Conservation (phyloP, 1,139 yeast genomes). For the Entelexis sorbosivorans region DNA sequence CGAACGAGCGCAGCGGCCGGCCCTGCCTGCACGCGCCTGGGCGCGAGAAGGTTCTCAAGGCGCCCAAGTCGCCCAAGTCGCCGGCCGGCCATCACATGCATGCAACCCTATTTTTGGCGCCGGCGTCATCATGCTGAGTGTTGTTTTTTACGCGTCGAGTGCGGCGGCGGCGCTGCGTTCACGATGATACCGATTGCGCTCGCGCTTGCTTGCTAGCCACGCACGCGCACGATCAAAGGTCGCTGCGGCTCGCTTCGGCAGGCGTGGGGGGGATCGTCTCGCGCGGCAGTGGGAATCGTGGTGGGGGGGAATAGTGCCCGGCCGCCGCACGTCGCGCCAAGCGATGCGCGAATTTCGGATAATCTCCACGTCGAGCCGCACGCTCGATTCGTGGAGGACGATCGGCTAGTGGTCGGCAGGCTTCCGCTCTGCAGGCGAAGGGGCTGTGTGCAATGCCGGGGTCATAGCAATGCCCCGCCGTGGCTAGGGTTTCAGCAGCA, state of each 20-base stretch:
- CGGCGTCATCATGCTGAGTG: neutral
- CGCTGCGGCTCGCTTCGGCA: neutral
- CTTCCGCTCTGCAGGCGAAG: neutral
- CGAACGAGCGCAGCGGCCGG: no score
- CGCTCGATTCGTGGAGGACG: neutral
- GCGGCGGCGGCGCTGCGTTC: constrained; percentile 1
- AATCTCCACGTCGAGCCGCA: neutral
- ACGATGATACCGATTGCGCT: neutral
- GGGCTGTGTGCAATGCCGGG: neutral
- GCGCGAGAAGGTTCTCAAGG: no score
- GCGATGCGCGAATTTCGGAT: neutral
- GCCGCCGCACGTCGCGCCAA: no score
- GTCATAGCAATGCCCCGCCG: neutral
- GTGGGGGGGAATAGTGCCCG: no score
- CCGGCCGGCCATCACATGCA: neutral
- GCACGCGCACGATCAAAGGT: neutral
- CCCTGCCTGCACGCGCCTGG: no score
- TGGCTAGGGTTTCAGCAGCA: neutral
- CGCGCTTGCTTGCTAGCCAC: neutral
- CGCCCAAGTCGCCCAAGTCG: no score
- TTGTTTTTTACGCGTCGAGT: neutral
- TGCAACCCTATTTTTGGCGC: neutral
- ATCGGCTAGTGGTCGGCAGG: neutral
- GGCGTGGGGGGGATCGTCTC: no score
- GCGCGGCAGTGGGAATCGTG: no score